Evolutionary conservation across 2,329 filamentous ascomycete species (phyloP).

Genomic region (Penicillium italicum): DNA sequence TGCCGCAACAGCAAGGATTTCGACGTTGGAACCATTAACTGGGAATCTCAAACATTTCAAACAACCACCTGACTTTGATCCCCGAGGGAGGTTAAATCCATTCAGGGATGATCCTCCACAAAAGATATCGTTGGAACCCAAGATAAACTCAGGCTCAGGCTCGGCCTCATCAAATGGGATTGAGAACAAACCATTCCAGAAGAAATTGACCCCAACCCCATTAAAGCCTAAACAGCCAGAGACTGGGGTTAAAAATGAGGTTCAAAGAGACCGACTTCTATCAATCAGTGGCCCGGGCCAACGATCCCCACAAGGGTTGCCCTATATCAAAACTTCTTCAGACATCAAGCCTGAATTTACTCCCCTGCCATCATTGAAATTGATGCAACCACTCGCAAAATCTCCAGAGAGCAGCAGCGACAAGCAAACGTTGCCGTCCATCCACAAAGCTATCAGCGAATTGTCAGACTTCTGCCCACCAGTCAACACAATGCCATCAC

Average conservation of each 20-base stretch:
- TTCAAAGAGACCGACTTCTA: background rate
- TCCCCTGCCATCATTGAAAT: constrained; percentile 41
- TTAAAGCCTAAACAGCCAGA: background rate
- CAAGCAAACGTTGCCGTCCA: constrained; percentile 40
- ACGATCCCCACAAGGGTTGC: constrained; percentile 9
- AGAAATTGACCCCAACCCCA: background rate
- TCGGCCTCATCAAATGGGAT: background rate
- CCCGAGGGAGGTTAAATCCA: background rate
- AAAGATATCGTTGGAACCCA: background rate
- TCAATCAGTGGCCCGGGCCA: constrained; percentile 8
- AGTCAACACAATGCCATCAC: constrained; percentile 24
- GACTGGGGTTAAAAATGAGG: background rate
- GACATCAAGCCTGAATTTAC: constrained; percentile 30
- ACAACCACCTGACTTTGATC: background rate
- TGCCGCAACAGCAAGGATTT: constrained; percentile 54
- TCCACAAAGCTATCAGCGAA: constrained; percentile 38
- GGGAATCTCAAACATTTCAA: constrained; percentile 32
- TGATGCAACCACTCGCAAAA: constrained; percentile 36
- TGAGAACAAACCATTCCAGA: background rate
- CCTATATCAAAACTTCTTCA: constrained; percentile 27
- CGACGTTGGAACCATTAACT: constrained; percentile 42
- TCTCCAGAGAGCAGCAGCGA: constrained; percentile 32
- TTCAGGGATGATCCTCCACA: background rate
- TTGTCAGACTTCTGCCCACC: constrained; percentile 27
- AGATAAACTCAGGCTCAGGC: background rate